phyloP scores from a whole-genome alignment of 345 rosid genomes.

The Euphorbia lathyris region DNA sequence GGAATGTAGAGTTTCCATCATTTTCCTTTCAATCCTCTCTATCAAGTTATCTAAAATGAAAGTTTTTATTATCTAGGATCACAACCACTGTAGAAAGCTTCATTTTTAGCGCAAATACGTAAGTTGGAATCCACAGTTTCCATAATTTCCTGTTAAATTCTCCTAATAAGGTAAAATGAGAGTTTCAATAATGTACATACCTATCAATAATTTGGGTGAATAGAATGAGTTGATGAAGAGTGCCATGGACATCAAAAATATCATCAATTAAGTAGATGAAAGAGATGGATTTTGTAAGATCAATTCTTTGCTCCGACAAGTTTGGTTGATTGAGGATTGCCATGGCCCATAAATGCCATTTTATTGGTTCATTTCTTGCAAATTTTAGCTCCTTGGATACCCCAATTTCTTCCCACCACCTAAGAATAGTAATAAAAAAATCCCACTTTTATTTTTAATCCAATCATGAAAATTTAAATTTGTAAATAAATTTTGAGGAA shows the following conservation, averaged over 20 bases:
- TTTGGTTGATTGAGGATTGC: conserved; percentile 46
- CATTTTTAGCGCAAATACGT: no score
- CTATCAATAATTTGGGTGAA: conserved; percentile 41
- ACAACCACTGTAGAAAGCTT: no score
- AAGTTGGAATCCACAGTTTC: background rate
- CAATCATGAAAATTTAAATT: no score
- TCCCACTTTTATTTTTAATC: no score
- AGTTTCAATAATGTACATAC: conserved; percentile 13
- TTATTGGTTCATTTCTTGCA: conserved; percentile 52
- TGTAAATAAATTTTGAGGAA: no score
- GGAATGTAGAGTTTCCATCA: no score
- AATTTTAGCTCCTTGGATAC: conserved; percentile 38
- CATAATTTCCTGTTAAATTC: no score
- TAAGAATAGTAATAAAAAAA: conserved; percentile 8
- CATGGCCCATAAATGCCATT: conserved; percentile 52
- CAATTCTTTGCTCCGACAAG: conserved; percentile 42
- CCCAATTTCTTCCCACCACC: conserved; percentile 63
- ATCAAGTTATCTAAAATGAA: no score
- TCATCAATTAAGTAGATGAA: conserved; percentile 55
- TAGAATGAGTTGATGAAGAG: conserved; percentile 41
- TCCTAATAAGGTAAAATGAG: no score
- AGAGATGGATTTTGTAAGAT: conserved; percentile 49
- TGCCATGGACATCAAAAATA: conserved; percentile 46
- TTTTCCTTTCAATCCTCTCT: no score
- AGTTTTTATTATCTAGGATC: no score